Evolutionary conservation across 495 filamentous ascomycete species (phyloP).

Genomic region (Xylaria venustula): DNA sequence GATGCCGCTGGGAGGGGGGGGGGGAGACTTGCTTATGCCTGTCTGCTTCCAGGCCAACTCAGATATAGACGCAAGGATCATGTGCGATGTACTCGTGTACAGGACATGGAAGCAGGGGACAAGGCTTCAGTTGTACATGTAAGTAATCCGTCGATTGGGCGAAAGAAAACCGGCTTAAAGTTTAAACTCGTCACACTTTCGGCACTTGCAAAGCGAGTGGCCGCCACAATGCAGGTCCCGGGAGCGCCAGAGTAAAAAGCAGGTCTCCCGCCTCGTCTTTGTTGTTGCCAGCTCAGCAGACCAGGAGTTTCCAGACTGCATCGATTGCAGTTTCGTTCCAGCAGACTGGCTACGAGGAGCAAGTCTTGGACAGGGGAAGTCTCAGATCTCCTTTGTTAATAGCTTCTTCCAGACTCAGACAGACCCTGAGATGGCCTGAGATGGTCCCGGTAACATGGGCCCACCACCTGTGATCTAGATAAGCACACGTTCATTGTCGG

Average conservation of each 20-base stretch:
- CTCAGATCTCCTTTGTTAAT: not conserved
- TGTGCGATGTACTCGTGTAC: not conserved
- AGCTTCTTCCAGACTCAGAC: not conserved
- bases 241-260: not conserved
- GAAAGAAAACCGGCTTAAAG: constrained; percentile 5
- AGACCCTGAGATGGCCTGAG: no score
- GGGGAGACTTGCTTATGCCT: not conserved
- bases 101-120: not conserved
- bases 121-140: not conserved
- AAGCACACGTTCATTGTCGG: not conserved
- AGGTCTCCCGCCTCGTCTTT: not conserved
- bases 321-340: constrained; percentile 5
- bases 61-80: constrained; percentile 14
- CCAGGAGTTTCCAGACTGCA: not conserved
- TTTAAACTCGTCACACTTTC: constrained; percentile 18
- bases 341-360: constrained; percentile 1
- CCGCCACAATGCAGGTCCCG: constrained; percentile 31
- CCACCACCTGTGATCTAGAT: not conserved
- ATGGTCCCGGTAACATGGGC: no score
- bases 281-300: not conserved
- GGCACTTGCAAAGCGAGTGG: constrained; percentile 26
- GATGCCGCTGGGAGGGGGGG: not conserved
- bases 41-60: not conserved
- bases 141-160: not conserved
- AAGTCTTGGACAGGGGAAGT: not conserved